Evolutionary conservation across 768 basidiomycete species (phyloP), one percentile per base, ranked within the genome.

Genomic region (Hygrophoropsis aurantiaca): DNA sequence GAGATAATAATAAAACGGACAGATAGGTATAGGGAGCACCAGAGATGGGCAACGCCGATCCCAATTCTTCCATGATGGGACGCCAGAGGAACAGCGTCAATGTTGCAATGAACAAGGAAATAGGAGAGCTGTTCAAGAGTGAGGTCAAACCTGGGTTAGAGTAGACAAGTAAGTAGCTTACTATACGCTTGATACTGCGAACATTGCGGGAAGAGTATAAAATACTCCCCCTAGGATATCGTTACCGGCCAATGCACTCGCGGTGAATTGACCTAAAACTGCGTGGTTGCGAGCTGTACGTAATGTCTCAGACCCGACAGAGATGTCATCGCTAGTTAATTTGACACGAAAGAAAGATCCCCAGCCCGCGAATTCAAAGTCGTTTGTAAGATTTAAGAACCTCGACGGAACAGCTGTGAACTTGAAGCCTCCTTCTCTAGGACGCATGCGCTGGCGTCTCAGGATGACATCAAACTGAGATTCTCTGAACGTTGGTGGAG

Each of bases 281-380:
- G 68, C 65, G 21, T 68, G 62, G n/a, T 64, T 58, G 16, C 57
- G 59, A 11, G 68, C 42, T 39, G 52, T 43, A 61, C 58, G 15
- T 69, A 67, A 27, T 53, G 61, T 37, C 47, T 59, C 24, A 56
- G 62, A 26, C 58, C 82, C 41, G 43, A 60, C 47, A 3, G 55
- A 45, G 37, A 69, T 54, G 38, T 85, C 79, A 4, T 75, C 70
- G 1, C 46, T 50, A 1, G 68, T 61, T 10, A 88, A 69, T 16
- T 69, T 69, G 1, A 86, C 53, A 47, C 71, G 68, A 5, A 65
- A 63, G 15, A 80, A 58, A 5, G 78, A 74, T 2, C 84, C 85
- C 84, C 85, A 86, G 3, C 85, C 85, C 1, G 86, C 79, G 54
- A 88, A 89, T 54, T 86, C 84, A 50, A 85, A 85, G 32, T 80